Evolutionary conservation across 441 rosid genomes (phyloP).

Genomic region (Lepidium campestre): DNA sequence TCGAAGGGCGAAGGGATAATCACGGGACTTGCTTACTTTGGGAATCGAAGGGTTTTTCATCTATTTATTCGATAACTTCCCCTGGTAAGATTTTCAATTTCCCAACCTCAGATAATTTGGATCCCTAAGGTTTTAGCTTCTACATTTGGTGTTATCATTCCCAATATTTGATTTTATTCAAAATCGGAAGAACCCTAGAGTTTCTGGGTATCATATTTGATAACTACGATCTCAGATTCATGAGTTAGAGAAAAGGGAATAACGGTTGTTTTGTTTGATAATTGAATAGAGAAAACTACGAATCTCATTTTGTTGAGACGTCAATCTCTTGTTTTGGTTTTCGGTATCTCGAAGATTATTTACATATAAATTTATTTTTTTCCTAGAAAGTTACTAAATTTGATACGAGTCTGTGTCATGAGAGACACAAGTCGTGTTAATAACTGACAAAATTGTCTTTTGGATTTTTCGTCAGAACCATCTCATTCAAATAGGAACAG

Average conservation of each 20-base stretch:
- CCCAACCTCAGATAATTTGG: not conserved
- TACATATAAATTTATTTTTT: not conserved
- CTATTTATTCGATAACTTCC: not conserved
- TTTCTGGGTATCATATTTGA: not conserved
- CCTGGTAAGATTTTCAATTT: slow-evolving; percentile 4
- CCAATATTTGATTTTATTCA: not conserved
- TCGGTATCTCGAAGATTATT: too few species aligned
- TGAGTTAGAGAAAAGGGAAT: not conserved
- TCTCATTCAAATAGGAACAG: slow-evolving; percentile 9
- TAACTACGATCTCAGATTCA: slow-evolving; percentile 9
- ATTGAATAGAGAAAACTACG: not conserved
- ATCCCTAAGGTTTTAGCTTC: not conserved
- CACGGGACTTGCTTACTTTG: not conserved
- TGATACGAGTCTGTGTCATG: slow-evolving; percentile 24
- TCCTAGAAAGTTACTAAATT: slow-evolving; percentile 11
- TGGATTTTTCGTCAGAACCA: slow-evolving; percentile 19
- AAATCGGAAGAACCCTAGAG: slow-evolving; percentile 16
- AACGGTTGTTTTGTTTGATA: not conserved
- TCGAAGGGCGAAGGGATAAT: not conserved
- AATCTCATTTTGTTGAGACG: not conserved
- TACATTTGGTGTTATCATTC: not conserved
- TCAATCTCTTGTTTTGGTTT: not conserved
- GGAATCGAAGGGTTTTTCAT: not conserved
- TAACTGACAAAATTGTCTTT: slow-evolving; percentile 18
- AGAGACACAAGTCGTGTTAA: slow-evolving; percentile 41